Conservation (phyloP, 306 rosid species). For the Spatholobus suberectus region DNA sequence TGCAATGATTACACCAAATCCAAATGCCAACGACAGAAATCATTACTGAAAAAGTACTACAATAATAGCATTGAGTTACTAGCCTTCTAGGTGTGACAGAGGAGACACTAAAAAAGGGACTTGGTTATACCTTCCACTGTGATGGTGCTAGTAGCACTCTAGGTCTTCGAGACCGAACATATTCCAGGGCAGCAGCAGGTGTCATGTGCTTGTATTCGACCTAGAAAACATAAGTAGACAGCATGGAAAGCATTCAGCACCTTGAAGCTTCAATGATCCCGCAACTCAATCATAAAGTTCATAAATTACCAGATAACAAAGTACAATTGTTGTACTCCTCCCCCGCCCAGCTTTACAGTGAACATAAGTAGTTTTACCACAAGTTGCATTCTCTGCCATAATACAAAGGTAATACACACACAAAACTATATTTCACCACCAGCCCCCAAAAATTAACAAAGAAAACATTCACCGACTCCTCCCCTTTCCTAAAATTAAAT, state of each 20-base stretch:
- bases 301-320: slow-evolving; percentile 86
- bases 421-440: neutral
- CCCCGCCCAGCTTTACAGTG: slow-evolving; percentile 99
- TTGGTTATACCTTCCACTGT: slow-evolving; percentile 79
- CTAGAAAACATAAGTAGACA: slow-evolving; percentile 49
- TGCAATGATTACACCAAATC: slow-evolving; percentile 20
- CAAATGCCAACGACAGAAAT: slow-evolving; percentile 18
- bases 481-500: neutral
- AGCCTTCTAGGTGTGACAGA: slow-evolving; percentile 19
- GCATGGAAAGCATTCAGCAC: slow-evolving; percentile 1
- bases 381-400: slow-evolving; percentile 61
- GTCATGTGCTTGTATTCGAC: slow-evolving; percentile 89
- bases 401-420: slow-evolving; percentile 10
- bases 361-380: slow-evolving; percentile 88
- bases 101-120: neutral
- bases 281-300: slow-evolving; percentile 10
- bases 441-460: slow-evolving; percentile 1
- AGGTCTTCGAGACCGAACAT: slow-evolving; percentile 88
- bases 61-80: neutral
- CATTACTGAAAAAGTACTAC: neutral
- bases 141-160: slow-evolving; percentile 91
- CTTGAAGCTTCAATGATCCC: slow-evolving; percentile 20
- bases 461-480: slow-evolving; percentile 16
- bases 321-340: slow-evolving; percentile 96
- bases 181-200: slow-evolving; percentile 82